These are phyloP conservation scores for Annona squamosa DNA, from an alignment of 164 flowering plant species.

Conservation along the genomic window DNA sequence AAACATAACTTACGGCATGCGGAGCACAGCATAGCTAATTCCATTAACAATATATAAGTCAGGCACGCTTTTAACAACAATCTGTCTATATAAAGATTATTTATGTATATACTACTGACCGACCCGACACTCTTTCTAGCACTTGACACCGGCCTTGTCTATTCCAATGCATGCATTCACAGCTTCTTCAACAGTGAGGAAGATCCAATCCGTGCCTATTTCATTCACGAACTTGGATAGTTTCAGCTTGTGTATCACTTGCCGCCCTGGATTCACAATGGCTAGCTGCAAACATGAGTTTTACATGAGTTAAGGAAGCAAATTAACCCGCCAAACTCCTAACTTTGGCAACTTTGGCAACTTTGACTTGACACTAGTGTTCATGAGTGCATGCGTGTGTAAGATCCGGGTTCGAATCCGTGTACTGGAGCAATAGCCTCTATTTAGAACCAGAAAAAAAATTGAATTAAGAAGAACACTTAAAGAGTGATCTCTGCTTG, in stretches of 20 bases:
- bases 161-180: constrained; percentile 39
- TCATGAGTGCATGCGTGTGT: no score
- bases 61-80: background rate
- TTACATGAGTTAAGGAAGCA: background rate
- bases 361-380: no score
- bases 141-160: constrained; percentile 12
- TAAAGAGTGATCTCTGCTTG: no score
- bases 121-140: background rate
- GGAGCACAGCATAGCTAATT: no score
- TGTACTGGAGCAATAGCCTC: no score
- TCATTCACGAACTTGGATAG: constrained; percentile 44
- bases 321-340: background rate
- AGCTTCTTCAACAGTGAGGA: constrained; percentile 56
- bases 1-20: no score
- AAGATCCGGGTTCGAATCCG: no score
- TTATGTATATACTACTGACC: background rate
- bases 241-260: constrained; percentile 70
- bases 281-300: constrained; percentile 45
- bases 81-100: background rate
- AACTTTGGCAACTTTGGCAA: no score
- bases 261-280: constrained; percentile 61
- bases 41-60: background rate
- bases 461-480: no score
- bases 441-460: no score
- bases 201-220: constrained; percentile 44